Evolutionary conservation across 2,329 filamentous ascomycete species (phyloP), one percentile per base, ranked within the genome.

Genomic region (Hirsutella rhossiliensis): DNA sequence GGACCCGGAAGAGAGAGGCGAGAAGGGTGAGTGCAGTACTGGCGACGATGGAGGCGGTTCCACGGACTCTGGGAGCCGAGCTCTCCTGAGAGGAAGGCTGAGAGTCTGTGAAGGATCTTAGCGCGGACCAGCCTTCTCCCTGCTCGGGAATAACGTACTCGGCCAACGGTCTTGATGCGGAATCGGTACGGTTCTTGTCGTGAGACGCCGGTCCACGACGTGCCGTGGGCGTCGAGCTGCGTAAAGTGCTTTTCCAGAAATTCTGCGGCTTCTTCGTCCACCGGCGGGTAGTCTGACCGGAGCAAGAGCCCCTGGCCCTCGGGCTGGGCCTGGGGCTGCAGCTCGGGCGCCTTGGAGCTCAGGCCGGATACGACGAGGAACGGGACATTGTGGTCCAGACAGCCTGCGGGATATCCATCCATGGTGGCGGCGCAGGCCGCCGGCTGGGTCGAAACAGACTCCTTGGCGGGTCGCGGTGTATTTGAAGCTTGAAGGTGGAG

Each of bases 21-120:
- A 97, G 52, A 95, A 80, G 2, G 89, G 87, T 12, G 92, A 97
- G 62, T 97, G 90, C 5, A 95, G 67, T n/a, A 80, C 68, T 47
- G 72, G 66, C 17, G 70, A 63, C 20, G 68, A 60, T 32, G 65
- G 61, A 43, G 72, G 64, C 4, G 63, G 56, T 42, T 75, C 71
- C 54, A 72, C 64, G 44, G 72, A 65, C 40, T 71, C 68, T 17
- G 72, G 74, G 40, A 76, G 64, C 47, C 64, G 67, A 31, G 75
- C 75, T 53, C 72, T 73, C 49, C 78, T 73, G 34, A 74, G 69
- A 12, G 80, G 78, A 46, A 74, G 73, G 57, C 70, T 57, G 50
- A 76, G 68, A 32, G 73, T 70, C 74, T 78, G 56, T 48, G 29
- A 44, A 38, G 36, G 49, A 17, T 11, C 5, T 61, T 52, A 63